Base-by-base conservation (phyloP, 805 yeast genomes). In the baker's yeast (Saccharomyces cerevisiae) region DNA sequence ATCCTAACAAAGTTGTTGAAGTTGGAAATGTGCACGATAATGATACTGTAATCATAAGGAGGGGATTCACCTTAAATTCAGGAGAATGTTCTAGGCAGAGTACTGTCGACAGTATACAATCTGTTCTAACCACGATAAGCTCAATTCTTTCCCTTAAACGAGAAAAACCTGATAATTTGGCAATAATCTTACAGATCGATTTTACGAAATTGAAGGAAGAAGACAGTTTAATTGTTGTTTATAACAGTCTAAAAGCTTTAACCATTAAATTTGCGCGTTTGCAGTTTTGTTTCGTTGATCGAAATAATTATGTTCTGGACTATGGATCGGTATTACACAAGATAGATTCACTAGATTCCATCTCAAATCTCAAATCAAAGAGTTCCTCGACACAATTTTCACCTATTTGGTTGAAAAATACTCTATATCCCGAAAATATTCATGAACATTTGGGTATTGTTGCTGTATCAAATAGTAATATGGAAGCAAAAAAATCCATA, bases 121-220 rank as follows among this genome's bases (percentile, higher is more conserved):
- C 67, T 8, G 52, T 58, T 43, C 56, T 65, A 61, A 65, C 70
- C 2, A 60, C 64, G 8, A 55, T 66, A 2, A 65, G 68, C 30
- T 66, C 71, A 5, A 59, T 66, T 4, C 54, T 67, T 6, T 67
- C 70, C 5, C 32, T 68, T 41, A 67, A 67, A 49, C 58, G 62
- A 21, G 61, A 60, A 30, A 56, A 50, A 41, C 71, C 73, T 3
- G 58, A 60, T 10, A 58, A 62, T 26, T 51, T 70, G 26, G 54
- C 65, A 11, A 24, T 68, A 3, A 59, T 70, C 4, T 29, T 70
- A 6, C 74, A 70, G 49, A 30, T 70, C 3, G 66, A 69, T 51
- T 55, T 56, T 3, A 47, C 47, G 0, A 61, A 59, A 32, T 8
- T 64, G 3, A 53, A 17, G n/a, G 55, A 57, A 13, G 53, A 56